Conservation (phyloP, 306 rosid genomes). For the Ormosia emarginata region DNA sequence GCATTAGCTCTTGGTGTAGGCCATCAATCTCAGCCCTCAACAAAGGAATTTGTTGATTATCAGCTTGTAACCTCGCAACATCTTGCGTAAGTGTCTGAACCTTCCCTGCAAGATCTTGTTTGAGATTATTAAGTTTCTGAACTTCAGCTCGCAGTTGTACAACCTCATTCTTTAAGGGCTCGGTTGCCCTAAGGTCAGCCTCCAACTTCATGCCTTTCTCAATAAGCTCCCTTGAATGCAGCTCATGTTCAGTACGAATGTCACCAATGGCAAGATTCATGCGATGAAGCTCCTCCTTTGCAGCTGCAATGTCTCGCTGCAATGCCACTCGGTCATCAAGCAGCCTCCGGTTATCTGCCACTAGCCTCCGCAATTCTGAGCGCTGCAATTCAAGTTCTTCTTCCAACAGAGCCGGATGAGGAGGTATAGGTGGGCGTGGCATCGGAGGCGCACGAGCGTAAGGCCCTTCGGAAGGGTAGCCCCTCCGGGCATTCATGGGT, state of each 20-base stretch:
- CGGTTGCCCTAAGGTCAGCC: conserved; percentile 66
- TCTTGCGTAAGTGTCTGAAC: conserved; percentile 65
- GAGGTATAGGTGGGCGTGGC: conserved; percentile 48
- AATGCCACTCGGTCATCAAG: conserved; percentile 59
- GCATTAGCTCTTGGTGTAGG: conserved; percentile 77
- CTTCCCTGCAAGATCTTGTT: conserved; percentile 64
- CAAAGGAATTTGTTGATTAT: conserved; percentile 65
- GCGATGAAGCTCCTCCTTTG: conserved; percentile 75
- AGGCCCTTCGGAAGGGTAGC: conserved; percentile 63
- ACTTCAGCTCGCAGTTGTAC: conserved; percentile 63
- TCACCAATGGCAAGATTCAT: conserved; percentile 74
- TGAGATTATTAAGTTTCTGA: conserved; percentile 56
- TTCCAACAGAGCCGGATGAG: conserved; percentile 79
- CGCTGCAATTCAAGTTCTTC: conserved; percentile 75
- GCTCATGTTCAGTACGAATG: conserved; percentile 62
- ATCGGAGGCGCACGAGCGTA: conserved; percentile 55
- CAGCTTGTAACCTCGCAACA: conserved; percentile 59
- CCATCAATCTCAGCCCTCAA: conserved; percentile 69
- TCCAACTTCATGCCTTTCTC: conserved; percentile 71
- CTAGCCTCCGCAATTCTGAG: conserved; percentile 57
- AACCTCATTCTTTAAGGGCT: conserved; percentile 72
- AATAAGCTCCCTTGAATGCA: conserved; percentile 65
- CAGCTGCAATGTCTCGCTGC: conserved; percentile 68
- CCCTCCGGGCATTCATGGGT: conserved; percentile 51
- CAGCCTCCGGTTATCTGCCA: conserved; percentile 68